phyloP scores from a whole-genome alignment of 495 filamentous ascomycete species.

The Penicillium alfredii region DNA sequence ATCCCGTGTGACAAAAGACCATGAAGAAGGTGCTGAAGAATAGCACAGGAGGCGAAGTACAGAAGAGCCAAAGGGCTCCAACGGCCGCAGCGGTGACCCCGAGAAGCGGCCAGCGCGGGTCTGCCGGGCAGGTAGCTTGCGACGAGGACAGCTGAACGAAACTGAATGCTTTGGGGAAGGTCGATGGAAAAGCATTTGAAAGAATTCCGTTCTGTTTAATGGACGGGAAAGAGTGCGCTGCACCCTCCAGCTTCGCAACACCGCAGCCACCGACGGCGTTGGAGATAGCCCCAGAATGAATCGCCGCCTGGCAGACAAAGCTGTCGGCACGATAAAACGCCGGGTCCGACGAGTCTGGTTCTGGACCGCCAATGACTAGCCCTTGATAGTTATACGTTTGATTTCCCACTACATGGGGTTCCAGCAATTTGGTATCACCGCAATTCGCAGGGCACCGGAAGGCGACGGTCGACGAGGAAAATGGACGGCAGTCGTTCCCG shows the following conservation, averaged over 20 bases:
- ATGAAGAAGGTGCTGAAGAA: slow-evolving; percentile 68
- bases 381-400: slow-evolving; percentile 63
- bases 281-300: slow-evolving; percentile 69
- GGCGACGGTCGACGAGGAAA: slow-evolving; percentile 58
- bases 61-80: slow-evolving; percentile 60
- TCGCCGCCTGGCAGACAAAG: slow-evolving; percentile 73
- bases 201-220: slow-evolving; percentile 57
- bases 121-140: slow-evolving; percentile 41
- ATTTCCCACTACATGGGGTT: slow-evolving; percentile 68
- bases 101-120: slow-evolving; percentile 69
- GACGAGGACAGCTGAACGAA: slow-evolving; percentile 48
- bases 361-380: slow-evolving; percentile 70
- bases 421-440: slow-evolving; percentile 55
- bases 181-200: slow-evolving; percentile 65
- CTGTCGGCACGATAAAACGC: slow-evolving; percentile 74
- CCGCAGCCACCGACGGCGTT: slow-evolving; percentile 71
- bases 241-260: slow-evolving; percentile 61
- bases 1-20: slow-evolving; percentile 70
- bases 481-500: slow-evolving; percentile 76
- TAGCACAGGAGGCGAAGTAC: slow-evolving; percentile 58
- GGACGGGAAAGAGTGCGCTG: slow-evolving; percentile 54
- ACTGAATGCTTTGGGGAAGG: slow-evolving; percentile 69
- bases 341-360: slow-evolving; percentile 28
- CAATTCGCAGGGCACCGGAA: slow-evolving; percentile 82
- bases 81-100: slow-evolving; percentile 67